Percentiles rank a stretch among this genome's conserved stretches.
phyloP scores from a whole-genome alignment of 106 monocot species.

The Phalaenopsis equestris region DNA sequence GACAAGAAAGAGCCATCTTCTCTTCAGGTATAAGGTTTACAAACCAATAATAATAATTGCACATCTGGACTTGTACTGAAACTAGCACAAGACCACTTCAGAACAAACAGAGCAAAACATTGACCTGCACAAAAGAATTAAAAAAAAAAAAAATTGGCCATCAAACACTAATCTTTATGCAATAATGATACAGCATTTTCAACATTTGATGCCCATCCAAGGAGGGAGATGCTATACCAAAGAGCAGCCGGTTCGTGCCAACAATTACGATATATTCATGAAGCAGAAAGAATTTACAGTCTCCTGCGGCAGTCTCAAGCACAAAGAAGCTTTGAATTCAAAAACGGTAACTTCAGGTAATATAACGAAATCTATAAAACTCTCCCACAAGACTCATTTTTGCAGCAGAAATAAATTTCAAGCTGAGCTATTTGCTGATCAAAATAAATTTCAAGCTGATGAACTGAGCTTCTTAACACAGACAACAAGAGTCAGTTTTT shows the following conservation, averaged over 20 bases:
- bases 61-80: no score
- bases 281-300: slow-evolving; percentile 3
- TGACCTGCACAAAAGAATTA: no score
- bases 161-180: background rate
- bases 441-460: background rate
- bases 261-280: slow-evolving; percentile 4
- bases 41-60: background rate
- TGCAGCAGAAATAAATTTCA: background rate
- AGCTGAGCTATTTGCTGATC: no score
- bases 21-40: slow-evolving; percentile 28
- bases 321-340: slow-evolving; percentile 29
- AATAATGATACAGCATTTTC: slow-evolving; percentile 23
- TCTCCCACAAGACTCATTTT: background rate
- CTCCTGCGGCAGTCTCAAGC: slow-evolving; percentile 20
- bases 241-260: slow-evolving; percentile 3
- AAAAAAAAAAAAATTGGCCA: no score
- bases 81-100: no score
- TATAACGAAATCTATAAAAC: background rate
- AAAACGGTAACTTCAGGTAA: slow-evolving; percentile 30
- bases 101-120: no score
- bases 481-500: slow-evolving; percentile 44
- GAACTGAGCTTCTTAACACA: slow-evolving; percentile 4
- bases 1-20: slow-evolving; percentile 32
- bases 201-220: slow-evolving; percentile 27
- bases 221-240: slow-evolving; percentile 40